Base-by-base conservation (phyloP, 139 green algal species). In the Chlorella sp. region DNA sequence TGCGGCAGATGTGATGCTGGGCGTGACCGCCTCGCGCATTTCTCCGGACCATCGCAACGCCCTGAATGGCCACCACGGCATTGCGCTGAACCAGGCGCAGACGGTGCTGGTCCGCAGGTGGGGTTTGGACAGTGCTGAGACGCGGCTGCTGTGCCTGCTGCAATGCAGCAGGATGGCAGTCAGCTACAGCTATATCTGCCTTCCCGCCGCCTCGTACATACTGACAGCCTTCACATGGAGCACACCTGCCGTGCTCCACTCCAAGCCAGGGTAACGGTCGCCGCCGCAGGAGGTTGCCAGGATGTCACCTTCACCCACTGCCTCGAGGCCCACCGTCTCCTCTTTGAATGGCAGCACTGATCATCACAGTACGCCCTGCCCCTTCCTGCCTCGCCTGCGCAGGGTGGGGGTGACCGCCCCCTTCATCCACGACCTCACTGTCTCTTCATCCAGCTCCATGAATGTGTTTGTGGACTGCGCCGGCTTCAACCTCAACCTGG, bases 341-440 rank as follows among this genome's bases (percentile, higher is more conserved):
- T 11, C 64, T 11, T 4, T n/a, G 9, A 3, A 26, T 20, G 28
- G 36, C 64, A 26, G 13, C 64, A 26, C 3, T 22, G 30, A 2
- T 26, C 28, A 40, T 70, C 24, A 3, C 16, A 13, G 28, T 28
- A 13, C 64, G 4, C 13, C 28, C 19, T 13, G 3, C 64, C 64
- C 64, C 3, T 40, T 32, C 64, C 19, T 65, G 28, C 68, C 5
- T 51, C n/a, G n/a, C n/a, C n/a, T n/a, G n/a, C n/a, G 68, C 43
- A 78, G 73, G 46, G 64, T 80, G 30, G n/a, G 28, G 3, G 48
- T 80, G 17, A 30, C 40, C 30, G 44, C 28, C 0, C 44, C 73
- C 8, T 80, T 46, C 73, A 80, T 80, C 26, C 73, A 80, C 32
- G 73, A 80, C 48, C 30, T 80, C 46, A 67, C 46, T 32, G 40